Evolutionary conservation across 2,329 filamentous ascomycete genomes (phyloP).

Genomic region (Xylaria sp.): DNA sequence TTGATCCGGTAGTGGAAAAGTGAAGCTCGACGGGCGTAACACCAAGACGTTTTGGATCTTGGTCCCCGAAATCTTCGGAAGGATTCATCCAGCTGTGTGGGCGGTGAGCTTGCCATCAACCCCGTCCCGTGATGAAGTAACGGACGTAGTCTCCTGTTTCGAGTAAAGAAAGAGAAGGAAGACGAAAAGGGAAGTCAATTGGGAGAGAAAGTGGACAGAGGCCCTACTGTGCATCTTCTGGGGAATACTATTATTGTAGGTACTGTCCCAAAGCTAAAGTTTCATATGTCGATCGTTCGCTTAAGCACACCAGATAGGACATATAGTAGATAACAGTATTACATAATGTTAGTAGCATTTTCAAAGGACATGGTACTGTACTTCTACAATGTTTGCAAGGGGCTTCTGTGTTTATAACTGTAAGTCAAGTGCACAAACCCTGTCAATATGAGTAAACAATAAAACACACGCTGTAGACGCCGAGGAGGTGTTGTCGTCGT

Average conservation of each 20-base stretch:
- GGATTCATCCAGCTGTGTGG: conserved; percentile 1
- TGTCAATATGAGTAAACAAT: neutral
- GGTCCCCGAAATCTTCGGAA: neutral
- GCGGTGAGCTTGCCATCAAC: conserved; percentile 13
- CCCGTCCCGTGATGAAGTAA: neutral
- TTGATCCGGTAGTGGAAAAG: neutral
- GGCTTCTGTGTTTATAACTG: conserved; percentile 9
- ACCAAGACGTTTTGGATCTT: conserved; percentile 16
- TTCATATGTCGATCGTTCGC: conserved; percentile 8
- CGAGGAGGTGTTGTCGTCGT: conserved; percentile 1
- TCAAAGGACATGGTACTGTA: neutral
- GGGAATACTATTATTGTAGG: neutral
- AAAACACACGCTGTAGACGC: neutral
- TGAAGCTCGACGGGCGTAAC: neutral
- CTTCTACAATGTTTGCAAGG: neutral
- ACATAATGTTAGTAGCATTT: conserved; percentile 16
- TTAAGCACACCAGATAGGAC: neutral
- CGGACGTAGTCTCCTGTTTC: neutral
- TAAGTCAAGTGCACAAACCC: neutral
- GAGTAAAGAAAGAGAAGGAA: neutral
- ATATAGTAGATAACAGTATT: conserved; percentile 2
- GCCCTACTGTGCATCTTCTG: neutral
- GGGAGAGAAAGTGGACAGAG: neutral
- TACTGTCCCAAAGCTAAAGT: neutral
- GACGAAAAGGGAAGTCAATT: neutral